These are phyloP conservation scores for Otatea glauca DNA, from an alignment of 176 grass and related monocot genomes.

Conservation along the genomic window DNA sequence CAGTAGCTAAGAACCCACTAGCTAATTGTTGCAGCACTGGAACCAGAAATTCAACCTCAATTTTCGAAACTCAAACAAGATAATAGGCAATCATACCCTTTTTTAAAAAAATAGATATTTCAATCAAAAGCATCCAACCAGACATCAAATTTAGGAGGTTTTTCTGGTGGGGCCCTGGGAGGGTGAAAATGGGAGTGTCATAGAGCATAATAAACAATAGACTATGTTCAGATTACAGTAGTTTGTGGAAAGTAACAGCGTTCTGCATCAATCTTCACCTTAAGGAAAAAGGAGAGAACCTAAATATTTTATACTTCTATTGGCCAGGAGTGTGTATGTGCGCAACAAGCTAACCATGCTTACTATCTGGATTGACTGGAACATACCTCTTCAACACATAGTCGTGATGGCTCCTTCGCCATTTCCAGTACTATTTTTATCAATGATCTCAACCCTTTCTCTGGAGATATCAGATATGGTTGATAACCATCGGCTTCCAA, in stretches of 20 bases:
- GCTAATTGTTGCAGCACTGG: neutral
- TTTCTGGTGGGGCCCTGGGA: neutral
- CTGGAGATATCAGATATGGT: constrained; percentile 94
- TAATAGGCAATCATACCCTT: neutral
- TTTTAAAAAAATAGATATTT: neutral
- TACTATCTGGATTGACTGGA: neutral
- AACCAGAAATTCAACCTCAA: constrained; percentile 27
- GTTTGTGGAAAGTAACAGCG: neutral
- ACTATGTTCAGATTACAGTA: neutral
- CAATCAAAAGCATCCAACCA: neutral
- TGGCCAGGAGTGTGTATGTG: neutral
- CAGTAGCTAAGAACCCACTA: neutral
- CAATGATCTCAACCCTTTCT: constrained; percentile 92
- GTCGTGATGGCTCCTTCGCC: constrained; percentile 88
- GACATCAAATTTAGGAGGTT: constrained; percentile 16
- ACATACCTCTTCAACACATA: constrained; percentile 91
- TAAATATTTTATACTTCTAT: neutral
- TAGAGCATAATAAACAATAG: constrained; percentile 26
- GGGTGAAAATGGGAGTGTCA: neutral
- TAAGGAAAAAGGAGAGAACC: neutral
- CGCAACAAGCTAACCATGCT: constrained; percentile 13
- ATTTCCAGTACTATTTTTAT: constrained; percentile 96
- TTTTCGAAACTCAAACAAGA: constrained; percentile 16
- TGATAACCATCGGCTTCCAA: constrained; percentile 96
- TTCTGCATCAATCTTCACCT: neutral